A percentile compares a stretch with the other conserved stretches of the same genome.
Conservation (phyloP, 768 basidiomycete genomes). For the Mrakia blollopis region DNA sequence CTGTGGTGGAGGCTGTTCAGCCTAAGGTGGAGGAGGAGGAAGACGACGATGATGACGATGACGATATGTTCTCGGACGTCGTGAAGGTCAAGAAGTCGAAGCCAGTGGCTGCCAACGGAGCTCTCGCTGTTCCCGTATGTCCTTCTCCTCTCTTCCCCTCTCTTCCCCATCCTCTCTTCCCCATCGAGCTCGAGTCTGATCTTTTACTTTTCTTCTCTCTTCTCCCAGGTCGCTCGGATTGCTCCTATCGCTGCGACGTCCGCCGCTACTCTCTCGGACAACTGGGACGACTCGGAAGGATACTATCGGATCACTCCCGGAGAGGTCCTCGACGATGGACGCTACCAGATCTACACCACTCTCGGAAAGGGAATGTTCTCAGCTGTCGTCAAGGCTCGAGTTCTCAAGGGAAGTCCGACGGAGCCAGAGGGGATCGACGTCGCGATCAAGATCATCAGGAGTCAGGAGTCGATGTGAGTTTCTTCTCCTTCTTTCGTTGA, state of each 20-base stretch:
- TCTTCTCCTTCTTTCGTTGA: background rate
- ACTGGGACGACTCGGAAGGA: conserved; percentile 88
- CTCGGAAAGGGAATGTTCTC: conserved; percentile 99
- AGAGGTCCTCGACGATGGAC: conserved; percentile 83
- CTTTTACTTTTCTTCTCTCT: background rate
- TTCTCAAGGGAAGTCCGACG: conserved; percentile 51
- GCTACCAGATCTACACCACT: conserved; percentile 89
- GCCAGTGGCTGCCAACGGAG: conserved; percentile 44
- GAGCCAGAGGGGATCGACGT: conserved; percentile 66
- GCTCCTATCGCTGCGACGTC: conserved; percentile 45
- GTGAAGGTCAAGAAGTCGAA: conserved; percentile 51
- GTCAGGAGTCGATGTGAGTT: conserved; percentile 91
- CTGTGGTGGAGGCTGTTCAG: conserved; percentile 34
- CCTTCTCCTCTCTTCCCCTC: too few species aligned
- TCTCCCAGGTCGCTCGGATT: background rate
- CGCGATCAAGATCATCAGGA: conserved; percentile 93
- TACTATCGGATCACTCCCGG: conserved; percentile 93
- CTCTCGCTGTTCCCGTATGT: conserved; percentile 41
- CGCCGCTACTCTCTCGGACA: conserved; percentile 56
- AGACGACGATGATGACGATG: conserved; percentile 78
- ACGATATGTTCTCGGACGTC: conserved; percentile 84
- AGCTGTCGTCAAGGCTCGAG: conserved; percentile 84
- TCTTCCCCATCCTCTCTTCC: background rate
- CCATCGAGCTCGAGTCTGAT: too few species aligned
- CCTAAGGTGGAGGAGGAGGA: conserved; percentile 44